Base-by-base conservation (phyloP, 176 grass and related monocot genomes). In the Hyparrhenia diplandra region DNA sequence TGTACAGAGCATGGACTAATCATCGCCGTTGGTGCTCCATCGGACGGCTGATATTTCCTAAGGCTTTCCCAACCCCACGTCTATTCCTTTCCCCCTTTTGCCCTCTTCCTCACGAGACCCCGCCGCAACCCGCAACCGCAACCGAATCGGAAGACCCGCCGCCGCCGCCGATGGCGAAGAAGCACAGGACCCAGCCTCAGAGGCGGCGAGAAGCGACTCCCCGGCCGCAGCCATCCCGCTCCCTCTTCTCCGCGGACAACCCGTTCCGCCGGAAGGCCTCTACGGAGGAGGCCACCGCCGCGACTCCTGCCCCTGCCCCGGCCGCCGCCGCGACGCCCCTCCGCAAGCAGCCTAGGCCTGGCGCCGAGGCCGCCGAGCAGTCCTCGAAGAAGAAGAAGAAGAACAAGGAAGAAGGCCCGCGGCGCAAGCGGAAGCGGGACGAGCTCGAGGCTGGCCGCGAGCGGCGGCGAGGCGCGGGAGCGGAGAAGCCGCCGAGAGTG, bases 161-260 rank as follows among this genome's bases (percentile, higher is more conserved):
- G 74, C 64, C 31, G 77, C 45, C 34, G 82, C 25, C 40, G 28
- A 92, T 92, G 90, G 90, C 59, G 64, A 92, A 72, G 82, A 89
- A 89, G 80, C 37, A 59, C 73, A 84, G 83, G 86, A 86, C 46
- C 69, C 85, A 18, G 80, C 51, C 7, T 13, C 69, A 8, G 77
- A 49, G 20, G 64, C 63, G 3, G 12, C 77, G 17, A 45, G 28
- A 2, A 63, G 69, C n/a, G 87, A 64, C 7, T 71, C 69, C 13
- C 23, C 69, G 23, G 69, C 40, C 40, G 69, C 41, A 1, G 20
- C 64, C 87, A 51, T 92, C 69, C 80, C n/a, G 87, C 47, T 77
- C 90, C 64, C 86, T 92, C 29, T 92, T 92, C 86, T 78, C 90
- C 23, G 74, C 83, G 12, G 75, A 92, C 79, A 92, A 92, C 75